Evolutionary conservation across 2,329 filamentous ascomycete genomes (phyloP).

Genomic region (Endoconidiophora laricicola): DNA sequence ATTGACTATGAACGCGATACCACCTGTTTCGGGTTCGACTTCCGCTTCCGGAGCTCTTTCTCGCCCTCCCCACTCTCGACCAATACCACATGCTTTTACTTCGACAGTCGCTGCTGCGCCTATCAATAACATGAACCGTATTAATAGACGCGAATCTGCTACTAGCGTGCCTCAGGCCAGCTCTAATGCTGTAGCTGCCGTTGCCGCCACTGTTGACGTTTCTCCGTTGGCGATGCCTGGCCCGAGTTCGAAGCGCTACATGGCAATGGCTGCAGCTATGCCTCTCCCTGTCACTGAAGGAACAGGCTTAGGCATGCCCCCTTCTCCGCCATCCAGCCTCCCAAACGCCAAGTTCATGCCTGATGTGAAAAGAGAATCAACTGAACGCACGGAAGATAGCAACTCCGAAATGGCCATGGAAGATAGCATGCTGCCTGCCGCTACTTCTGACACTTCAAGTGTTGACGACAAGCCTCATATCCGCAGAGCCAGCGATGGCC

Average conservation of each 20-base stretch:
- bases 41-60: background rate
- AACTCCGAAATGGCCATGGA: slow-evolving; percentile 40
- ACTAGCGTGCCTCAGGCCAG: slow-evolving; percentile 33
- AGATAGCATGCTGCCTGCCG: slow-evolving; percentile 22
- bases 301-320: background rate
- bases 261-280: slow-evolving; percentile 3
- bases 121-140: slow-evolving; percentile 69
- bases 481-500: slow-evolving; percentile 67
- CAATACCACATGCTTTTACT: slow-evolving; percentile 34
- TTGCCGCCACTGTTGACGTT: slow-evolving; percentile 31
- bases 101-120: slow-evolving; percentile 41
- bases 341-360: slow-evolving; percentile 38
- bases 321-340: slow-evolving; percentile 49
- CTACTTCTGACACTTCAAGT: slow-evolving; percentile 15
- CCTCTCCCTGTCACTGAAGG: background rate
- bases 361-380: slow-evolving; percentile 32
- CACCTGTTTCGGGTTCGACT: background rate
- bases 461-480: slow-evolving; percentile 31
- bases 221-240: slow-evolving; percentile 24
- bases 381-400: slow-evolving; percentile 42
- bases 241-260: slow-evolving; percentile 8
- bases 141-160: slow-evolving; percentile 88
- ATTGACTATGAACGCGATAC: slow-evolving; percentile 20
- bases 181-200: slow-evolving; percentile 4
- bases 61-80: slow-evolving; percentile 16